These are phyloP conservation scores for Aegilops umbellulata DNA, from an alignment of 176 grass and related monocot genomes.

Conservation along the genomic window DNA sequence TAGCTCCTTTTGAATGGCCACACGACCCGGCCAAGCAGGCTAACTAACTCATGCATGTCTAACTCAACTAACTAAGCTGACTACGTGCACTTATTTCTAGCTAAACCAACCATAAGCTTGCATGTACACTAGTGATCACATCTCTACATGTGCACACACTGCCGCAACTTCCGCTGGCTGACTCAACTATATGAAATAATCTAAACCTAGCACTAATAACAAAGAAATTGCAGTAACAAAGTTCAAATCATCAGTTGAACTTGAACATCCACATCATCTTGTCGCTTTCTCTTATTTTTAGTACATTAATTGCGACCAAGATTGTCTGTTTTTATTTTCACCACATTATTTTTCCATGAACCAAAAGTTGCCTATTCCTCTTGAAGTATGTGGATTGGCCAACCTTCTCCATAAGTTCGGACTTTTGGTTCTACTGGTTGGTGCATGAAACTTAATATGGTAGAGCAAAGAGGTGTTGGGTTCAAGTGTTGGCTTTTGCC, in stretches of 20 bases:
- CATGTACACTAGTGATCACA: no score
- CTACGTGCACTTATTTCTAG: no score
- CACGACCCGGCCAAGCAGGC: no score
- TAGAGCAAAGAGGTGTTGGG: not conserved
- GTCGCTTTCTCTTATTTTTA: conserved; percentile 1
- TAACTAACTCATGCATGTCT: no score
- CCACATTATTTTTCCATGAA: not conserved
- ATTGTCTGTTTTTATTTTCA: not conserved
- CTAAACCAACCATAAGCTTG: no score
- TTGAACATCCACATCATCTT: not conserved
- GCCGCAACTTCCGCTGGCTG: no score
- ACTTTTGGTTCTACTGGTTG: not conserved
- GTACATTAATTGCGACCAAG: not conserved
- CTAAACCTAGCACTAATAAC: not conserved
- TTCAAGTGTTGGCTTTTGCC: not conserved
- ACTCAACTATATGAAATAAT: no score
- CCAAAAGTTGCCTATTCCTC: not conserved
- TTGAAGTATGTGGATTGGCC: not conserved
- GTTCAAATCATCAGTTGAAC: not conserved
- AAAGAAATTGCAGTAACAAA: not conserved
- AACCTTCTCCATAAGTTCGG: not conserved
- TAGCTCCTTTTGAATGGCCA: no score
- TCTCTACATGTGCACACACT: no score
- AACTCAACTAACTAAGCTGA: no score
- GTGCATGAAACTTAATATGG: not conserved